These are phyloP conservation scores for Rhizopogon vesiculosus DNA, from an alignment of 768 basidiomycete species.

Conservation along the genomic window DNA sequence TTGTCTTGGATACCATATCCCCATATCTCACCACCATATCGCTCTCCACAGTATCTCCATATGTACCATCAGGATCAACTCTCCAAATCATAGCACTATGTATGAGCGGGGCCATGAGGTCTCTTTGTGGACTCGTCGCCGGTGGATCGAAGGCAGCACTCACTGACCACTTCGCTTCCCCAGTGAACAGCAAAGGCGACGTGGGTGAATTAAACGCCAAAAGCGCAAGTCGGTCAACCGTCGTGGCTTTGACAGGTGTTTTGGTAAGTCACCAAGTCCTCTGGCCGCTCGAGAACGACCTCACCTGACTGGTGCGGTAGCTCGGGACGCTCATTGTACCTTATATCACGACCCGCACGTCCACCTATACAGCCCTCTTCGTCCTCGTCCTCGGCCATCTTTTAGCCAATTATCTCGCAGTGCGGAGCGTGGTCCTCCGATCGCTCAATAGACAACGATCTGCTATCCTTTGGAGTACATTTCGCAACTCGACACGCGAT, in stretches of 20 bases:
- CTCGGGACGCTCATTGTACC: constrained; percentile 57
- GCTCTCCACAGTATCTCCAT: constrained; percentile 29
- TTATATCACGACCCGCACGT: constrained; percentile 39
- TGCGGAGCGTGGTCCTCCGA: constrained; percentile 52
- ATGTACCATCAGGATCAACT: constrained; percentile 20
- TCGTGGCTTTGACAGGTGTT: constrained; percentile 63
- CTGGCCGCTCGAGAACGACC: background rate
- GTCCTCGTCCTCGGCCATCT: constrained; percentile 52
- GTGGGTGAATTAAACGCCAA: constrained; percentile 71
- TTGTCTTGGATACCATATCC: constrained; percentile 56
- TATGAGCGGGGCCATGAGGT: constrained; percentile 51
- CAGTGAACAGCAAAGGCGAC: constrained; percentile 48
- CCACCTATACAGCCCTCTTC: constrained; percentile 49
- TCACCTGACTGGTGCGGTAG: constrained; percentile 26
- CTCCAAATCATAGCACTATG: constrained; percentile 49
- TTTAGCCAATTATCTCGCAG: constrained; percentile 53
- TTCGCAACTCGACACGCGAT: constrained; percentile 7
- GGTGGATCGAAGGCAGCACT: constrained; percentile 70
- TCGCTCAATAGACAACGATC: constrained; percentile 59
- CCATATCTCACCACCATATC: constrained; percentile 41
- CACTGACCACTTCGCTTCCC: constrained; percentile 59
- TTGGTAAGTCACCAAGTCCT: constrained; percentile 41
- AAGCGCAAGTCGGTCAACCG: constrained; percentile 68
- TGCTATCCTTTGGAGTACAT: constrained; percentile 43
- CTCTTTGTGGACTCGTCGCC: constrained; percentile 59